Base-by-base conservation (phyloP, 345 rosid genomes). In the Psidium guajava region DNA sequence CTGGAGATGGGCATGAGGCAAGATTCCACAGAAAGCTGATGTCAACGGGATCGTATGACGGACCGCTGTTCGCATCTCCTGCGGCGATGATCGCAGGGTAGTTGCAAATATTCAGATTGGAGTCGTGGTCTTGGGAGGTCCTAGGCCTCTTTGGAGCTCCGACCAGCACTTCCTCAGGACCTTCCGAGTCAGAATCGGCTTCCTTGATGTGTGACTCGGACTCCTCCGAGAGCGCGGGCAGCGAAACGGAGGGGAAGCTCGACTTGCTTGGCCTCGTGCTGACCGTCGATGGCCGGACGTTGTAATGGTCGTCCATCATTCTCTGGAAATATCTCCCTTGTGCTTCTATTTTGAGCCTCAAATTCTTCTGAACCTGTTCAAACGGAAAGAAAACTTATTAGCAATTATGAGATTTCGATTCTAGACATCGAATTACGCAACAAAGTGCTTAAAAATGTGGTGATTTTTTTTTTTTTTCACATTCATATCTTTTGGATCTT, bases 271-370 rank as follows among this genome's bases (percentile, higher is more conserved):
- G n/a, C 81, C 85, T 53, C 54, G 22, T 82, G n/a, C 47, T 25
- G 75, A 86, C 89, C 7, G 59, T 85, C 11, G 83, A 49, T 56
- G 77, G 24, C 20, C 84, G 28, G 56, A 83, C 83, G 82, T 83
- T 88, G 54, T 82, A 86, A 9, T 86, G 86, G 56, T 89, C 91
- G 5, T 89, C 91, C 25, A 86, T 83, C 28, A 89, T 81, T 88
- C 91, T 90, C 53, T 89, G 92, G 1, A 91, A 86, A 91, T 86
- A 94, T 87, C 93, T 91, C 74, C 54, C 84, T 83, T 94, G 97
- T 5, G 95, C 92, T 88, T 93, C 93, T 7, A 91, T 87, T 86
- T 92, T 94, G 15, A 84, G 87, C 91, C 88, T 93, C 87, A 94
- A 85, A 80, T 88, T 91, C 87, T 88, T 88, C 73, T 90, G 94